Evolutionary conservation across 331 rosid species (phyloP).

Genomic region (Saraca asoca): DNA sequence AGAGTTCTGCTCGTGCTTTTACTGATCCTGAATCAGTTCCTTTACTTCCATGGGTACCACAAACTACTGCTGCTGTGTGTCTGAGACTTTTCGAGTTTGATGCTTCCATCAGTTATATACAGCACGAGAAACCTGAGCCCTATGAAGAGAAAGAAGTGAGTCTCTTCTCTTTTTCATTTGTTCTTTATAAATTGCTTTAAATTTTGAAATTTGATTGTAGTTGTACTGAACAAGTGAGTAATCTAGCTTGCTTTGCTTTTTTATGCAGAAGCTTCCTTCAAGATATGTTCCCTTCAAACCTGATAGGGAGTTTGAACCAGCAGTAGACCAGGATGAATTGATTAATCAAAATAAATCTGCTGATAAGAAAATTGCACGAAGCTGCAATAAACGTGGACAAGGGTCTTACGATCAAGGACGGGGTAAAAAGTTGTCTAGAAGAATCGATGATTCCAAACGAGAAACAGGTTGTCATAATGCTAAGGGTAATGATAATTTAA

Average conservation of each 20-base stretch:
- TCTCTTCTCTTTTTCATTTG: constrained; percentile 22
- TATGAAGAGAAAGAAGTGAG: constrained; percentile 55
- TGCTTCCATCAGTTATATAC: constrained; percentile 60
- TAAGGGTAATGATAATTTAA: constrained; percentile 48
- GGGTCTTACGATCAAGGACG: constrained; percentile 73
- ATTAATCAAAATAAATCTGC: constrained; percentile 44
- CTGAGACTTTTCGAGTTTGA: constrained; percentile 83
- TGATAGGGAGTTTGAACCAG: constrained; percentile 54
- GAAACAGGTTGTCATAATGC: constrained; percentile 42
- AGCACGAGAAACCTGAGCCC: constrained; percentile 60
- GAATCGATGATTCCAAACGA: constrained; percentile 50
- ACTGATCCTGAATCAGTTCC: constrained; percentile 53
- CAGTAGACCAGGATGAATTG: constrained; percentile 47
- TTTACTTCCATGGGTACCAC: constrained; percentile 93
- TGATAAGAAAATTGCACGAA: constrained; percentile 52
- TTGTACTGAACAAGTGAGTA: background rate
- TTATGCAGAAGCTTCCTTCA: constrained; percentile 61
- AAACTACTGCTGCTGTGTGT: constrained; percentile 81
- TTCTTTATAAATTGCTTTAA: constrained; percentile 4
- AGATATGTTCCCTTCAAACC: constrained; percentile 57
- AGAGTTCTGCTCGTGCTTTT: constrained; percentile 41
- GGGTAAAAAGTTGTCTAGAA: constrained; percentile 61
- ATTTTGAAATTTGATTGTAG: constrained; percentile 3
- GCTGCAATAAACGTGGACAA: constrained; percentile 68
- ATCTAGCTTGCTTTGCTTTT: constrained; percentile 28